Conservation (phyloP, 805 yeast species). For the Candida ficus region DNA sequence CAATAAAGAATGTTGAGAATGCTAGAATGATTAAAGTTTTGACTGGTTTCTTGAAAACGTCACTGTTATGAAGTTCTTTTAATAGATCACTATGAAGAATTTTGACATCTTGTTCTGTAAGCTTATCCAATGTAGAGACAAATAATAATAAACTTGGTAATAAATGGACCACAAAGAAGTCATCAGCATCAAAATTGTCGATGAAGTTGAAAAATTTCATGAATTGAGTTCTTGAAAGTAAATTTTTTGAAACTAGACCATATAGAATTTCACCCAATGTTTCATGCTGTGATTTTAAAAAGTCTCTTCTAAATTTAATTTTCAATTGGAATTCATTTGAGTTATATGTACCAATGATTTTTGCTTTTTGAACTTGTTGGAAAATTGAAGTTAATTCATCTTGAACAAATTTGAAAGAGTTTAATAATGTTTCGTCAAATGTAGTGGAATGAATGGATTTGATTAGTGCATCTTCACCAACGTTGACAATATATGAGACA, state of each 20-base stretch:
- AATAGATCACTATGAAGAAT: conserved; percentile 33
- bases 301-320: conserved; percentile 55
- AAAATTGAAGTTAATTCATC: conserved; percentile 48
- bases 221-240: conserved; percentile 32
- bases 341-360: conserved; percentile 47
- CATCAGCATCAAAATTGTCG: conserved; percentile 49
- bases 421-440: conserved; percentile 40
- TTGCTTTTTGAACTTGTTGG: conserved; percentile 44
- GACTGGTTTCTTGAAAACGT: conserved; percentile 42
- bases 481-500: conserved; percentile 35
- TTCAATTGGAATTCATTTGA: conserved; percentile 40
- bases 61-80: conserved; percentile 33
- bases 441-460: conserved; percentile 17
- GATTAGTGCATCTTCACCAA: conserved; percentile 23
- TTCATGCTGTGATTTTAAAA: conserved; percentile 65
- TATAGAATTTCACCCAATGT: conserved; percentile 58
- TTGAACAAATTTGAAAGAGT: conserved; percentile 57
- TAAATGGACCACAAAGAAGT: conserved; percentile 57
- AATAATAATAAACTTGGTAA: conserved; percentile 53
- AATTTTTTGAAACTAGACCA: conserved; percentile 40
- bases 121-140: conserved; percentile 32
- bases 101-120: conserved; percentile 34
- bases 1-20: conserved; percentile 53
- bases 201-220: conserved; percentile 40
- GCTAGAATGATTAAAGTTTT: conserved; percentile 44